These are phyloP conservation scores for Candida coquimbonensis DNA, from an alignment of 805 yeast species.

Conservation along the genomic window DNA sequence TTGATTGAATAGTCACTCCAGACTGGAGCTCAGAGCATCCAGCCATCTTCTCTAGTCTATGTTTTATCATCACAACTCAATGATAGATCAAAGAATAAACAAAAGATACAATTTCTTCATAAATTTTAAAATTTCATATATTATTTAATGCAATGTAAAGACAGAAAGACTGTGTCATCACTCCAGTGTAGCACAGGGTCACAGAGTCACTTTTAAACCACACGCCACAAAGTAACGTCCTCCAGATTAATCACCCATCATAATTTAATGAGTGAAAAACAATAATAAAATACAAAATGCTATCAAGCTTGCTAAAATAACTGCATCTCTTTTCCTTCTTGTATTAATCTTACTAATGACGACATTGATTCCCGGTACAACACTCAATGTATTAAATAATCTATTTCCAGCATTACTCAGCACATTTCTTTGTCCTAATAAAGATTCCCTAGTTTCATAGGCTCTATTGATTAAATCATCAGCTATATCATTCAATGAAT, in stretches of 20 bases:
- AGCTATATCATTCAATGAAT: constrained; percentile 64
- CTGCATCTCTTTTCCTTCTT: constrained; percentile 79
- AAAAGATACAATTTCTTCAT: no score
- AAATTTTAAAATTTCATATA: no score
- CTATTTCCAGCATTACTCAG: constrained; percentile 59
- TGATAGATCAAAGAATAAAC: no score
- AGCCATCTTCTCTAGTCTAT: no score
- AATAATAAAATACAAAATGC: constrained; percentile 65
- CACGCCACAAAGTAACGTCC: not conserved
- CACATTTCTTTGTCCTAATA: constrained; percentile 60
- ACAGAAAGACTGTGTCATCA: not conserved
- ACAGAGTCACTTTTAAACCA: no score
- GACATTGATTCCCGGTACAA: constrained; percentile 78
- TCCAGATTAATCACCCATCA: not conserved
- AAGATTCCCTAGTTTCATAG: constrained; percentile 81
- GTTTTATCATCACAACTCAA: no score
- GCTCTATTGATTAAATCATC: constrained; percentile 82
- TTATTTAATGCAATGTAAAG: no score
- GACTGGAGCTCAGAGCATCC: no score
- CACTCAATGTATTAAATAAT: constrained; percentile 52
- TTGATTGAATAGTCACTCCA: no score
- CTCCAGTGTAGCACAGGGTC: not conserved
- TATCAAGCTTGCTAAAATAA: constrained; percentile 72
- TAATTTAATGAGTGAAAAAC: constrained; percentile 34
- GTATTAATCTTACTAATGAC: constrained; percentile 77